phyloP scores from a whole-genome alignment of 2,329 filamentous ascomycete genomes.

The Calonectria leucothoes region DNA sequence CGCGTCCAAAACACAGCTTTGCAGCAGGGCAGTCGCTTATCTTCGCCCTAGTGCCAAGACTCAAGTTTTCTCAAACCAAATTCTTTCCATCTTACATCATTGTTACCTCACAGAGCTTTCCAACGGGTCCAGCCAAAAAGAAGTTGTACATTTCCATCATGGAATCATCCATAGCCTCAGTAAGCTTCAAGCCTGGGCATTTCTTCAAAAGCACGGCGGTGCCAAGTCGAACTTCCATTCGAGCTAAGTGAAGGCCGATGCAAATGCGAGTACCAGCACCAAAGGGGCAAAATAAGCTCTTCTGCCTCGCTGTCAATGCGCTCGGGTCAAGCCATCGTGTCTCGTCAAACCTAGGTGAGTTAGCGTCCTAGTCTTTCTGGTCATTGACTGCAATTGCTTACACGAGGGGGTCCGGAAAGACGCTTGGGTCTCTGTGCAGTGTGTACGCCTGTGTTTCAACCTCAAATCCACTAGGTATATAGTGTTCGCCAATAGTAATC shows the following conservation, averaged over 20 bases:
- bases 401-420: background rate
- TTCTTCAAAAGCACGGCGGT: background rate
- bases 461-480: background rate
- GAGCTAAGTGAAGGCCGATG: background rate
- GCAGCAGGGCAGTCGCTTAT: background rate
- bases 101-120: background rate
- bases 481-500: background rate
- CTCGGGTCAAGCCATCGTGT: background rate
- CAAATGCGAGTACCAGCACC: background rate
- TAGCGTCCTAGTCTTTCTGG: background rate
- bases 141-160: conserved; percentile 1
- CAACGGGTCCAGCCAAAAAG: background rate
- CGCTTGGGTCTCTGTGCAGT: background rate
- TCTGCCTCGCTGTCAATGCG: background rate
- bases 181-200: background rate
- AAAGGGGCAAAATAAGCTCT: background rate
- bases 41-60: background rate
- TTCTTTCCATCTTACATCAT: background rate
- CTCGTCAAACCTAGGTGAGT: background rate
- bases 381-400: background rate
- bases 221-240: background rate
- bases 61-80: background rate
- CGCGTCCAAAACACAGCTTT: background rate
- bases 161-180: background rate
- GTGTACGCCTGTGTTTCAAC: background rate